A percentile compares a stretch with the other conserved stretches of the same genome.
Evolutionary conservation across 306 rosid species (phyloP).

Genomic region (Casuarina glauca): DNA sequence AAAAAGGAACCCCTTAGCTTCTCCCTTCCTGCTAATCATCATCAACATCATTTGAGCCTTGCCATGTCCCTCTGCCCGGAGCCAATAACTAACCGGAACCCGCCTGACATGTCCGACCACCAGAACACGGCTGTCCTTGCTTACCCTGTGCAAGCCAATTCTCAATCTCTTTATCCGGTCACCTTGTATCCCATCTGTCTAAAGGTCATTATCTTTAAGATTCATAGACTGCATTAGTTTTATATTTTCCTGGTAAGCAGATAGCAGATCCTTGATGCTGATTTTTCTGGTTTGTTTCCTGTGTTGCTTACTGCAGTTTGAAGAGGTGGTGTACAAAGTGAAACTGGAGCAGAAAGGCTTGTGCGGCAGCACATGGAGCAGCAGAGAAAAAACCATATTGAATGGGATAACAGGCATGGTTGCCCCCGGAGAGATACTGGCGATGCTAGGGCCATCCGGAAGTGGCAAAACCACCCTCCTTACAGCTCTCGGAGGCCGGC

Average conservation of each 20-base stretch:
- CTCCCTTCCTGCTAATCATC: constrained; percentile 28
- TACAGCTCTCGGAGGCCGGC: constrained; percentile 93
- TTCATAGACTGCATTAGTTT: constrained; percentile 21
- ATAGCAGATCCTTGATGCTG: constrained; percentile 1
- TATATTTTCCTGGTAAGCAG: neutral
- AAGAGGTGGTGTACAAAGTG: constrained; percentile 86
- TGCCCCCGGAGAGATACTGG: constrained; percentile 91
- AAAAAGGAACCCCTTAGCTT: constrained; percentile 54
- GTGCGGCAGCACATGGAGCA: constrained; percentile 50
- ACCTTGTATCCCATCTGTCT: constrained; percentile 68
- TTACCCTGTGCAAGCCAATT: constrained; percentile 42
- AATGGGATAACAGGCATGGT: constrained; percentile 82
- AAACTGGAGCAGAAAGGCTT: constrained; percentile 56
- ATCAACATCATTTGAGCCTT: constrained; percentile 11
- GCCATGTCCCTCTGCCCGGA: too few species aligned
- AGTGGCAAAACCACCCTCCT: constrained; percentile 97
- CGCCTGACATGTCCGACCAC: constrained; percentile 46
- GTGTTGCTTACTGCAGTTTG: constrained; percentile 59
- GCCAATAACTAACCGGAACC: neutral
- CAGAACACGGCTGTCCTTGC: constrained; percentile 49
- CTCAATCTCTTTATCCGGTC: constrained; percentile 57
- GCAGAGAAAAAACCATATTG: constrained; percentile 66
- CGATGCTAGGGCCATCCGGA: constrained; percentile 97
- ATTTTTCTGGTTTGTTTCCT: constrained; percentile 11
- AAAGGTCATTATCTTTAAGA: constrained; percentile 48